Percentiles rank a stretch among this genome's conserved stretches.
These are phyloP conservation scores for Volvox africanus DNA, from an alignment of 139 green algal genomes.

Conservation along the genomic window DNA sequence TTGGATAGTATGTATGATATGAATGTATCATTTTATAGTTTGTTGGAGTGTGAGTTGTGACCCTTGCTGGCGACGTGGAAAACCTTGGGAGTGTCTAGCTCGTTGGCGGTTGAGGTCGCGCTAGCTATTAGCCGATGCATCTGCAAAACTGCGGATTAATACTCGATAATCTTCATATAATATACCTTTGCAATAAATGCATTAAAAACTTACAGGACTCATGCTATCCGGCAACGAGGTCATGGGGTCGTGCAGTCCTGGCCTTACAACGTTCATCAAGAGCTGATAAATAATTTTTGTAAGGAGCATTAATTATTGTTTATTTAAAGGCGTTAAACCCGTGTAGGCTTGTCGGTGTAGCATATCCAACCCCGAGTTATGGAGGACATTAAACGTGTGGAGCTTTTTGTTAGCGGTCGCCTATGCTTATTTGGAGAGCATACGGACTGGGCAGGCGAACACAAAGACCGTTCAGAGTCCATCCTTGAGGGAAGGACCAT, in stretches of 20 bases:
- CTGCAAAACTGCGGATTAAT: not conserved
- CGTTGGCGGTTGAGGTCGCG: no score
- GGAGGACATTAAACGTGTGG: conserved; percentile 1
- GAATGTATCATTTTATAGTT: no score
- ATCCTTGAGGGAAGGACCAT: conserved; percentile 66
- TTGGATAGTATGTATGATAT: no score
- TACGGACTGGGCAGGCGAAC: conserved; percentile 44
- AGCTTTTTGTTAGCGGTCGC: conserved; percentile 78
- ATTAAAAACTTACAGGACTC: not conserved
- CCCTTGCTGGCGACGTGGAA: no score
- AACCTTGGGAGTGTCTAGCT: no score
- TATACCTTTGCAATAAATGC: no score
- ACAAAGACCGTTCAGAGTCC: conserved; percentile 27
- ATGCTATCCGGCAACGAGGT: no score
- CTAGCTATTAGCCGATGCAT: not conserved
- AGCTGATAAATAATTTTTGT: no score
- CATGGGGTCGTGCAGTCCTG: no score
- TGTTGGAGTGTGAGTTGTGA: no score
- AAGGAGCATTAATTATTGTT: no score
- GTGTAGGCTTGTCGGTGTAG: not conserved
- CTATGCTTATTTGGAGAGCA: conserved; percentile 86
- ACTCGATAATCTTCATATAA: no score
- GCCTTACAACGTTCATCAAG: not conserved
- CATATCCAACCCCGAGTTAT: not conserved
- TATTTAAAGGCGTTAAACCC: not conserved